Conservation (phyloP, 2,329 filamentous ascomycete genomes). For the Lasiodiplodia citricola region DNA sequence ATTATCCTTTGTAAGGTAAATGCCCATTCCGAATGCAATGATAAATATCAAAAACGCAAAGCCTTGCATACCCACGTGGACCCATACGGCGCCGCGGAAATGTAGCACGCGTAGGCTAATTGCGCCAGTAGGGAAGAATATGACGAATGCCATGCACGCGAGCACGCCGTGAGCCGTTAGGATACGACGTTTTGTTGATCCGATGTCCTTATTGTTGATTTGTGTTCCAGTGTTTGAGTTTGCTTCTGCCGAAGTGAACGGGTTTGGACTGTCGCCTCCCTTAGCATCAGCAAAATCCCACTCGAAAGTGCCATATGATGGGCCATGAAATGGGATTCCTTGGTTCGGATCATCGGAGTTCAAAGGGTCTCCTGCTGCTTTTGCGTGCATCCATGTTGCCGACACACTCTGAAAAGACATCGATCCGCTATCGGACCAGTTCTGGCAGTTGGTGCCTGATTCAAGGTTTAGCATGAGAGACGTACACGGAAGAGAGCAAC, state of each 20-base stretch:
- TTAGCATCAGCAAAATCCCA: slow-evolving; percentile 57
- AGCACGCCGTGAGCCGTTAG: slow-evolving; percentile 45
- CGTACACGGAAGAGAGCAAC: background rate
- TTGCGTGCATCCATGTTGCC: slow-evolving; percentile 59
- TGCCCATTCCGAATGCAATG: background rate
- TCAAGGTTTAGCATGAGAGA: background rate
- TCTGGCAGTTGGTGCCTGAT: slow-evolving; percentile 58
- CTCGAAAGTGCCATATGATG: slow-evolving; percentile 45
- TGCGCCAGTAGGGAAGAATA: slow-evolving; percentile 51
- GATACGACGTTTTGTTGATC: no score
- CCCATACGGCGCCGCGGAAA: background rate
- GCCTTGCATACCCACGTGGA: background rate
- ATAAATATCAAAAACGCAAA: background rate
- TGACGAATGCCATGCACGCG: slow-evolving; percentile 50
- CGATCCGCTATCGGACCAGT: slow-evolving; percentile 55
- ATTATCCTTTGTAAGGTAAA: background rate
- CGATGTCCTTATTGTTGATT: no score
- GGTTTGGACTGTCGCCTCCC: slow-evolving; percentile 56
- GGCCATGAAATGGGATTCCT: slow-evolving; percentile 53
- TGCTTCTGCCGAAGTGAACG: slow-evolving; percentile 35
- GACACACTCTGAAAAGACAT: slow-evolving; percentile 54
- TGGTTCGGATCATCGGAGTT: slow-evolving; percentile 51
- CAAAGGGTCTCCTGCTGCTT: slow-evolving; percentile 51
- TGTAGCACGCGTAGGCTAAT: slow-evolving; percentile 44
- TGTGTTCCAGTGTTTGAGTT: no score